These are phyloP conservation scores for Sparassis latifolia DNA, from an alignment of 1,284 basidiomycete species.

Conservation along the genomic window DNA sequence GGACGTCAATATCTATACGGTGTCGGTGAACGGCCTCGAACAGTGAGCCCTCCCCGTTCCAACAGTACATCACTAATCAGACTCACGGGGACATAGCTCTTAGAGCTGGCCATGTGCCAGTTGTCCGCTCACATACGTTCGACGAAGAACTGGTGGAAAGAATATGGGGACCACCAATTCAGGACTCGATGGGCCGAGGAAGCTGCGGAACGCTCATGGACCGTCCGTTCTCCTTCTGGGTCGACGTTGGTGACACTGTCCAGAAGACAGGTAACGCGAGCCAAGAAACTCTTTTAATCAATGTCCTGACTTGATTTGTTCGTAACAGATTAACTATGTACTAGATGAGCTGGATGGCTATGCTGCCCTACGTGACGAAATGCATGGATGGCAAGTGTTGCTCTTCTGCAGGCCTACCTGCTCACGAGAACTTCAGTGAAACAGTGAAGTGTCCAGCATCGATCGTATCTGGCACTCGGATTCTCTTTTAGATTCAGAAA, in stretches of 20 bases:
- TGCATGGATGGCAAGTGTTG: constrained; percentile 30
- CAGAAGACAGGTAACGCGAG: constrained; percentile 34
- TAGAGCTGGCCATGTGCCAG: constrained; percentile 43
- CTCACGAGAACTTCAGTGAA: background rate
- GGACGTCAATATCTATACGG: constrained; percentile 30
- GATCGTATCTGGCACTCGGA: constrained; percentile 49
- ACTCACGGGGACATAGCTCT: constrained; percentile 26
- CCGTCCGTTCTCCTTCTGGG: constrained; percentile 30
- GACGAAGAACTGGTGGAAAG: constrained; percentile 36
- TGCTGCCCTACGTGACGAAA: constrained; percentile 33
- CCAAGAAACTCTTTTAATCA: background rate
- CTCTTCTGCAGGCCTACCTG: background rate
- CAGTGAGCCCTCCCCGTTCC: constrained; percentile 26
- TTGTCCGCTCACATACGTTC: constrained; percentile 39
- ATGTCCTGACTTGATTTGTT: background rate
- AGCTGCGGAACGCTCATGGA: constrained; percentile 26
- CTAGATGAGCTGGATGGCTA: constrained; percentile 46
- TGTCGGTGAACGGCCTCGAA: constrained; percentile 36
- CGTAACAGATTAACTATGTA: constrained; percentile 38
- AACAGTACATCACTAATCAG: background rate
- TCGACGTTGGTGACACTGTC: constrained; percentile 29
- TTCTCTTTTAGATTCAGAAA: constrained; percentile 15
- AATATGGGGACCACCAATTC: constrained; percentile 21
- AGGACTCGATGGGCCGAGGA: constrained; percentile 29
- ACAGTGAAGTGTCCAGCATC: constrained; percentile 48